Conservation (phyloP, 129 eudicot species). For the carrot (Daucus carota) region DH1_v3.0 NC_030384.2:33782001-33782500, state of each 20-base stretch:
- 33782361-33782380: neutral
- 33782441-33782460: slow-evolving; percentile 87
- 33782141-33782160: neutral
- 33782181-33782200: neutral
- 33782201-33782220: neutral
- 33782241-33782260: neutral
- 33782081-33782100: neutral
- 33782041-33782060: neutral
- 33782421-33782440: slow-evolving; percentile 39
- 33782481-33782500: slow-evolving; percentile 96
- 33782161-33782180: neutral
- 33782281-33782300: neutral
- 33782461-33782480: slow-evolving; percentile 96
- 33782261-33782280: neutral
- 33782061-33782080: neutral
- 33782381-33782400: neutral
- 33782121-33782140: neutral
- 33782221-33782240: neutral
- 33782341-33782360: neutral
- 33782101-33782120: neutral
- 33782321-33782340: neutral
- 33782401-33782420: neutral
- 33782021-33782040: neutral
- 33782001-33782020: neutral
- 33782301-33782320: neutral